phyloP scores from a whole-genome alignment of 495 filamentous ascomycete genomes.

The Copromyces sp. region DNA sequence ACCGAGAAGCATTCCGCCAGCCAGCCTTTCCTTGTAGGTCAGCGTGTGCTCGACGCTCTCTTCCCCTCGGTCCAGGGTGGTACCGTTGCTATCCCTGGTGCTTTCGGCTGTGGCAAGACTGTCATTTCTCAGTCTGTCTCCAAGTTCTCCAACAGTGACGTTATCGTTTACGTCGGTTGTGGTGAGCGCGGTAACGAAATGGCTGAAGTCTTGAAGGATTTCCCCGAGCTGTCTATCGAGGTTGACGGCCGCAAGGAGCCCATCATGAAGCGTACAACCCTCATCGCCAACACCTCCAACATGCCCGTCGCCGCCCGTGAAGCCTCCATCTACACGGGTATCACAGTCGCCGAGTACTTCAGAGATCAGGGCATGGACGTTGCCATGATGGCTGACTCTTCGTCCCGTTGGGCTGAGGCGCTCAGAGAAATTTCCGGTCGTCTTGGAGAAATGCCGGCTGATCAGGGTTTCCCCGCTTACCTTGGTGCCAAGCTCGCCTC shows the following conservation, averaged over 20 bases:
- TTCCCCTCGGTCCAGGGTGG: conserved; percentile 96
- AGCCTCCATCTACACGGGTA: conserved; percentile 98
- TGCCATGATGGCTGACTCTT: conserved; percentile 99
- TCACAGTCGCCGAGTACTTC: conserved; percentile 97
- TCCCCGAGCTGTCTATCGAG: conserved; percentile 89
- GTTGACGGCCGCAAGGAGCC: conserved; percentile 88
- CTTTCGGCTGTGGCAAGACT: conserved; percentile 98
- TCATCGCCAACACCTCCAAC: conserved; percentile 99
- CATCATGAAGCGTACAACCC: conserved; percentile 98
- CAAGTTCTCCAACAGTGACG: conserved; percentile 99
- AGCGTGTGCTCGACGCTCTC: conserved; percentile 93
- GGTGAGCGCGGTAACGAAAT: conserved; percentile 99
- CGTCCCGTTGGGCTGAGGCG: conserved; percentile 97
- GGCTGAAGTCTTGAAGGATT: conserved; percentile 99
- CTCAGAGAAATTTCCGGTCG: conserved; percentile 98
- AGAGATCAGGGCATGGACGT: conserved; percentile 96
- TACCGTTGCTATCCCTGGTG: conserved; percentile 95
- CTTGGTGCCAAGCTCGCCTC: conserved; percentile 92
- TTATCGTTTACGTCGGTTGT: conserved; percentile 97
- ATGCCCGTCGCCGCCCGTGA: conserved; percentile 99
- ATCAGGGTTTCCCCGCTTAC: conserved; percentile 98
- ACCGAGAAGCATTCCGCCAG: conserved; percentile 83
- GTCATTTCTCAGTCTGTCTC: conserved; percentile 97
- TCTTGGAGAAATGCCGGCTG: conserved; percentile 98
- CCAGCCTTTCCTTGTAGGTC: conserved; percentile 87